These are phyloP conservation scores for Bjerkandera adusta DNA, from an alignment of 1,284 basidiomycete genomes.

Conservation along the genomic window DNA sequence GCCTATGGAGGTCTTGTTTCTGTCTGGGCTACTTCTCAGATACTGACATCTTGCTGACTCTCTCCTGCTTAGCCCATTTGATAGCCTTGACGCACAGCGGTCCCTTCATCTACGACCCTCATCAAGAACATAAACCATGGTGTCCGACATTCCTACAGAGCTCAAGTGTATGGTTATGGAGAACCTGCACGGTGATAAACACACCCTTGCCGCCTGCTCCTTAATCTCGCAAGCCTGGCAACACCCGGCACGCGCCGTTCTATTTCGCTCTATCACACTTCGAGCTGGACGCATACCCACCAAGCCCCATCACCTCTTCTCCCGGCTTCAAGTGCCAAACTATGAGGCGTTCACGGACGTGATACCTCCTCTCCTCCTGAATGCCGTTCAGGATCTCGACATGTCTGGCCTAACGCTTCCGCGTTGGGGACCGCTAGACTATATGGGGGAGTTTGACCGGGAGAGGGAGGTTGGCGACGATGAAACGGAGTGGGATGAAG, in stretches of 20 bases:
- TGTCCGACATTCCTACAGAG: neutral
- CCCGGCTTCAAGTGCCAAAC: no score
- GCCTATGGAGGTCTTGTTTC: no score
- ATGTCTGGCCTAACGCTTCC: neutral
- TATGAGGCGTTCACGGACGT: neutral
- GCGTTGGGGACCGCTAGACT: neutral
- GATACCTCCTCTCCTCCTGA: no score
- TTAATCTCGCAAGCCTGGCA: slow-evolving; percentile 5
- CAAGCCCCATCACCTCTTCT: neutral
- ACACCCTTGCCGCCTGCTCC: neutral
- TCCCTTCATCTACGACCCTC: neutral
- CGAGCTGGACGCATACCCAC: neutral
- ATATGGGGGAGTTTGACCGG: neutral
- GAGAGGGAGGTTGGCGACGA: no score
- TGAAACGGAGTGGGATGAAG: no score
- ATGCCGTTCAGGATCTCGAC: neutral
- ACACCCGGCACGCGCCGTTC: neutral
- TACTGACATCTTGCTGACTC: no score
- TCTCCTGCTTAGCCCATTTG: no score
- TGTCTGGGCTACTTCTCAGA: no score
- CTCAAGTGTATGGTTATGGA: slow-evolving; percentile 2
- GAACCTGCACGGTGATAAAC: neutral
- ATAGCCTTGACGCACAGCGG: no score
- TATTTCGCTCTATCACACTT: slow-evolving; percentile 2
- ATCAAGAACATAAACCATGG: no score